These are phyloP conservation scores for Botrytis cinerea DNA, from an alignment of 2,329 filamentous ascomycete genomes.

Conservation along the genomic window DNA sequence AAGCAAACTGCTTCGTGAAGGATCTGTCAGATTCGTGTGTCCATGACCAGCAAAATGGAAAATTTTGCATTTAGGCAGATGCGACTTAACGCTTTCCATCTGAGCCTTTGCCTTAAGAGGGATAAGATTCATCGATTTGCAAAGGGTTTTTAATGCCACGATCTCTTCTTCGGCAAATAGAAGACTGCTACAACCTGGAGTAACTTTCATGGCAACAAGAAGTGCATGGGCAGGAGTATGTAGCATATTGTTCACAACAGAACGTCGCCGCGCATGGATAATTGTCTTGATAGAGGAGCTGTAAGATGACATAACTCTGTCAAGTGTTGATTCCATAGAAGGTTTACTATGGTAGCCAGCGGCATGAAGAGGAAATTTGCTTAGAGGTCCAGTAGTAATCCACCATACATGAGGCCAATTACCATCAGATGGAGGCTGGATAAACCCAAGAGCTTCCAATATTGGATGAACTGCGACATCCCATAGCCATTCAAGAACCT, in stretches of 20 bases:
- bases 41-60: conserved; percentile 50
- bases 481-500: conserved; percentile 42
- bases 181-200: conserved; percentile 25
- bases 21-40: conserved; percentile 35
- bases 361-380: conserved; percentile 42
- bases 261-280: conserved; percentile 31
- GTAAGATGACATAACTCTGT: conserved; percentile 46
- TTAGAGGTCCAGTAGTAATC: conserved; percentile 42
- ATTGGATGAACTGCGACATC: conserved; percentile 37
- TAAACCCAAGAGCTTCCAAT: conserved; percentile 37
- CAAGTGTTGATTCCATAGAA: conserved; percentile 38
- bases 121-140: background rate
- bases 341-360: conserved; percentile 40
- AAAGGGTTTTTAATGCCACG: background rate
- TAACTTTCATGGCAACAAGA: conserved; percentile 41
- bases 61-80: conserved; percentile 38
- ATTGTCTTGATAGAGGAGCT: conserved; percentile 43
- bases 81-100: conserved; percentile 5
- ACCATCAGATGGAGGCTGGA: conserved; percentile 23
- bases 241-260: conserved; percentile 20
- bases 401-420: conserved; percentile 42
- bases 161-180: background rate
- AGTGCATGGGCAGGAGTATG: conserved; percentile 32
- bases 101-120: background rate
- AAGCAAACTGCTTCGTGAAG: conserved; percentile 41